Evolutionary conservation across 345 rosid species (phyloP).

Genomic region (Salix suchowensis): DNA sequence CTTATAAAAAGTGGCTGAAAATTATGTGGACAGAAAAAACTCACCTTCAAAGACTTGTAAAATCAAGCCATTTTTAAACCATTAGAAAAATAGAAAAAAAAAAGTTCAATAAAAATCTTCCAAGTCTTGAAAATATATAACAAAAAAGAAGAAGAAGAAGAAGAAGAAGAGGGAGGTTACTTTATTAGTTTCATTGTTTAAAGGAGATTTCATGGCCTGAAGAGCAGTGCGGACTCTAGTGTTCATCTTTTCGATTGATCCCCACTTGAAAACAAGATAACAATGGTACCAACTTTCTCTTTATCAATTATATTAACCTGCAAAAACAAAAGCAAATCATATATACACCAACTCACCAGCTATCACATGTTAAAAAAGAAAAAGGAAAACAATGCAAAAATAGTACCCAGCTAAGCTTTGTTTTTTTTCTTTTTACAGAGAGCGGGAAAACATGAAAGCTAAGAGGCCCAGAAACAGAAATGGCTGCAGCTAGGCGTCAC

Average conservation of each 20-base stretch:
- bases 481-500: background rate
- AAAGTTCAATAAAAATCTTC: background rate
- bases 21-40: background rate
- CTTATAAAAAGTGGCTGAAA: conserved; percentile 1
- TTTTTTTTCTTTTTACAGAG: conserved; percentile 18
- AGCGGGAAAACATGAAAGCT: conserved; percentile 71
- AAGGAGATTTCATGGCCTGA: conserved; percentile 67
- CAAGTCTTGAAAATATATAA: conserved; percentile 3
- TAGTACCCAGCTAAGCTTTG: background rate
- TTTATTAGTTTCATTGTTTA: conserved; percentile 40
- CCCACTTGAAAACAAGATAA: conserved; percentile 26
- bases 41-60: background rate
- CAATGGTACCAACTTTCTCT: conserved; percentile 12
- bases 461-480: conserved; percentile 45
- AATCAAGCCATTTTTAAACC: background rate
- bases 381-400: conserved; percentile 1
- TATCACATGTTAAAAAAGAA: background rate
- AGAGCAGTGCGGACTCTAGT: conserved; percentile 61
- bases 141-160: background rate
- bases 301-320: conserved; percentile 19
- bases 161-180: conserved; percentile 31
- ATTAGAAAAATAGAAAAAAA: background rate
- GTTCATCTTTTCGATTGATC: conserved; percentile 45
- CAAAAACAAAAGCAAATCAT: conserved; percentile 13
- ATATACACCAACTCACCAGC: background rate